These are phyloP conservation scores for Hemerocallis citrina DNA, from an alignment of 106 monocot genomes.

Conservation along the genomic window DNA sequence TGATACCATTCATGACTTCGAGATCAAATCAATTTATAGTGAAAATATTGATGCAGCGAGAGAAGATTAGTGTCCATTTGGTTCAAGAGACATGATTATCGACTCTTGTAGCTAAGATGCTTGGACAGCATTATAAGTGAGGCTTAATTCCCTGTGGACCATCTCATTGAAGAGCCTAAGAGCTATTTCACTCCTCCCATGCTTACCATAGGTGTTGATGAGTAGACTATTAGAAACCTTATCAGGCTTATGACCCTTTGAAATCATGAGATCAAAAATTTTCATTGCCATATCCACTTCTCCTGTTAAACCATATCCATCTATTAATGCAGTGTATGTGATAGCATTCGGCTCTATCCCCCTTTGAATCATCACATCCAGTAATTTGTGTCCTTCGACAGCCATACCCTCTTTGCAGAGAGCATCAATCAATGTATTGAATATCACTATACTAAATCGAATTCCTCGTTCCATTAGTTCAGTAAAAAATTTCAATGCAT, in stretches of 20 bases:
- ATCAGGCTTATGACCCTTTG: conserved; percentile 13
- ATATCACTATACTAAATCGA: conserved; percentile 5
- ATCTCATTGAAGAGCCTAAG: conserved; percentile 4
- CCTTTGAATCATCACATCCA: conserved; percentile 10
- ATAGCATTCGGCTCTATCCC: conserved; percentile 11
- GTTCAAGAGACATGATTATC: too few relatives aligned
- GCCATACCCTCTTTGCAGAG: conserved; percentile 17
- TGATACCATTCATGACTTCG: too few relatives aligned
- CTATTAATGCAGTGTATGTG: conserved; percentile 13
- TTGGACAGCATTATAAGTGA: too few relatives aligned
- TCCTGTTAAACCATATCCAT: conserved; percentile 12
- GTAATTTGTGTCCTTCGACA: conserved; percentile 9
- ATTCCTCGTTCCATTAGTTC: neutral
- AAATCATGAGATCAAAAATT: conserved; percentile 13
- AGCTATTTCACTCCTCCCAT: conserved; percentile 9
- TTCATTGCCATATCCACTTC: conserved; percentile 3
- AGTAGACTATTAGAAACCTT: conserved; percentile 6
- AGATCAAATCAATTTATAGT: too few relatives aligned
- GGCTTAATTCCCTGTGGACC: neutral
- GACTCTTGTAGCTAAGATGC: too few relatives aligned
- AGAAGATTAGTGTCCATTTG: too few relatives aligned
- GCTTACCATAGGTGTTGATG: conserved; percentile 4
- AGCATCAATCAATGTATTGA: conserved; percentile 7
- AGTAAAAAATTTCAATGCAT: neutral
- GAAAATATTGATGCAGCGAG: too few relatives aligned